These are phyloP conservation scores for Myriosclerotinia duriaeana DNA, from an alignment of 2,329 filamentous ascomycete genomes.

Conservation along the genomic window DNA sequence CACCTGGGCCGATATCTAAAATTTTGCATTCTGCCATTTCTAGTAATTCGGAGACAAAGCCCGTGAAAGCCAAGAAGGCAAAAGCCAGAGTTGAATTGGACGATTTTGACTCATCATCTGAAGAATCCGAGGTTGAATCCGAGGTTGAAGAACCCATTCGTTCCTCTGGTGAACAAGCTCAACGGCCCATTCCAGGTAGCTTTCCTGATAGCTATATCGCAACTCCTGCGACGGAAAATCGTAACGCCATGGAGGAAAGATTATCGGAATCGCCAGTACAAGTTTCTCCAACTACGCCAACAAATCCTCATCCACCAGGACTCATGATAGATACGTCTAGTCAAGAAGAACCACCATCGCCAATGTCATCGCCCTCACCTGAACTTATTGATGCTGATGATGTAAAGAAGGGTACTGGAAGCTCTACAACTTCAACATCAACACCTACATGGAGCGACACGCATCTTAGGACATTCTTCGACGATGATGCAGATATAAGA, in stretches of 20 bases:
- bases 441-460: constrained; percentile 78
- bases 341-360: constrained; percentile 64
- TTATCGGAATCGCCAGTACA: constrained; percentile 68
- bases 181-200: constrained; percentile 39
- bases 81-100: constrained; percentile 67
- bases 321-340: constrained; percentile 71
- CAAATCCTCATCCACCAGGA: constrained; percentile 57
- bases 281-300: constrained; percentile 56
- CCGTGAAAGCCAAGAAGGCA: constrained; percentile 57
- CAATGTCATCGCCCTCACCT: constrained; percentile 62
- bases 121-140: constrained; percentile 43
- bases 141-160: constrained; percentile 39
- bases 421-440: constrained; percentile 56
- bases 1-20: constrained; percentile 45
- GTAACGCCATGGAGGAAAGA: constrained; percentile 45
- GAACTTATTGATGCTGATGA: constrained; percentile 55
- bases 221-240: constrained; percentile 39
- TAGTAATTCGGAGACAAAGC: constrained; percentile 50
- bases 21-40: constrained; percentile 45
- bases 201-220: constrained; percentile 41
- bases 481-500: constrained; percentile 82
- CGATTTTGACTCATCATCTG: constrained; percentile 58
- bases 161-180: constrained; percentile 32
- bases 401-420: constrained; percentile 43
- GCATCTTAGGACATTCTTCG: constrained; percentile 83